These are phyloP conservation scores for Proliferodiscus dingleyae DNA, from an alignment of 2,329 filamentous ascomycete species.

Conservation along the genomic window DNA sequence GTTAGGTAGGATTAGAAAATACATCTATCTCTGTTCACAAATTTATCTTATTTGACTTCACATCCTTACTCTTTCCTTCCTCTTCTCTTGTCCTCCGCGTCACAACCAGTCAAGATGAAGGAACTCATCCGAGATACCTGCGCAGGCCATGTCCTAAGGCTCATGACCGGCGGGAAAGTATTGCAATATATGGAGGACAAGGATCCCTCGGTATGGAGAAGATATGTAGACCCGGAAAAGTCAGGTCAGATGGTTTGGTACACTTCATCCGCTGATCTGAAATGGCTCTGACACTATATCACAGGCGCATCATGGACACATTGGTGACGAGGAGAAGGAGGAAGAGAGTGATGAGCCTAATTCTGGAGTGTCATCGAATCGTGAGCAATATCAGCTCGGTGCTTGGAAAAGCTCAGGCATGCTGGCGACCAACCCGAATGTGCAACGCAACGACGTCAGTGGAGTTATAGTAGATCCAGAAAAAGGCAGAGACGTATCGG, in stretches of 20 bases:
- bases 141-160: constrained; percentile 37
- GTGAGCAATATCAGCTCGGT: background rate
- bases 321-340: constrained; percentile 24
- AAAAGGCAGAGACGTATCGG: constrained; percentile 44
- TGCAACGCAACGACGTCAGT: constrained; percentile 34
- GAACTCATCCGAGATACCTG: constrained; percentile 41
- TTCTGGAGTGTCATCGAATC: background rate
- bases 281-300: background rate
- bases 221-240: constrained; percentile 45
- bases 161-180: constrained; percentile 34
- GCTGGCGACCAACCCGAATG: constrained; percentile 10
- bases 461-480: constrained; percentile 44
- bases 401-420: constrained; percentile 16
- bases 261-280: background rate
- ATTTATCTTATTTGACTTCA: no score
- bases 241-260: constrained; percentile 37
- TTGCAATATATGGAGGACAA: constrained; percentile 43
- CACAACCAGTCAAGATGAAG: constrained; percentile 20
- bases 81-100: no score
- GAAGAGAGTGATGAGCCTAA: constrained; percentile 30
- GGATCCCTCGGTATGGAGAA: constrained; percentile 43
- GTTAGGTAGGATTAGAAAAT: no score
- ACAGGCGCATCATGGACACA: constrained; percentile 40
- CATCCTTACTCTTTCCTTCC: no score
- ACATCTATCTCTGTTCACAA: no score